These are phyloP conservation scores for Strombidium stylifer DNA, from an alignment of 73 alveolate genomes.

Conservation along the genomic window DNA sequence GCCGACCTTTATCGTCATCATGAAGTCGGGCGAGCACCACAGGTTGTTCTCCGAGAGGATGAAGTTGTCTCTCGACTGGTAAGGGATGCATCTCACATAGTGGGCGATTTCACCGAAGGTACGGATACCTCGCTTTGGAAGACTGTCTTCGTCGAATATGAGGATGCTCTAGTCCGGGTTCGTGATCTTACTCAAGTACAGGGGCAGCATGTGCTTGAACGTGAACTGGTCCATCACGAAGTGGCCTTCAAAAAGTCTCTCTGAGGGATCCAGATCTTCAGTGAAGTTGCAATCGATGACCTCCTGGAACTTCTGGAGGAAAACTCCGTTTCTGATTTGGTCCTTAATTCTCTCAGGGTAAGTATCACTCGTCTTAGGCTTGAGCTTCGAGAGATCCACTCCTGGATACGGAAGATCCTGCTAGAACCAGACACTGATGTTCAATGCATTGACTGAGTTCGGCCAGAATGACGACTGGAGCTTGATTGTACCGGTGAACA, in stretches of 20 bases:
- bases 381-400: conserved; percentile 44
- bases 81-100: conserved; percentile 49
- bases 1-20: conserved; percentile 65
- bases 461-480: conserved; percentile 32
- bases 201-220: conserved; percentile 38
- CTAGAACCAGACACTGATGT: conserved; percentile 50
- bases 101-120: conserved; percentile 52
- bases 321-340: background rate
- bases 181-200: conserved; percentile 42
- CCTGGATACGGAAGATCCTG: conserved; percentile 64
- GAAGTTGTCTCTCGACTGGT: background rate
- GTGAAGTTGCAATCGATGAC: conserved; percentile 32
- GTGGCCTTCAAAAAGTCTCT: conserved; percentile 18
- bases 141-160: background rate
- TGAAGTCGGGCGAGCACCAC: conserved; percentile 74
- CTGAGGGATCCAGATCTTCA: background rate
- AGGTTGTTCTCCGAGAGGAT: background rate
- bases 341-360: conserved; percentile 30
- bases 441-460: background rate
- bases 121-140: conserved; percentile 15
- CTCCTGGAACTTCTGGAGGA: background rate
- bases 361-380: conserved; percentile 8
- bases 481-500: conserved; percentile 17
- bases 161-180: conserved; percentile 34
- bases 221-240: conserved; percentile 25